Evolutionary conservation across 1,284 basidiomycete genomes (phyloP).

Genomic region (Takashimella koratensis): DNA sequence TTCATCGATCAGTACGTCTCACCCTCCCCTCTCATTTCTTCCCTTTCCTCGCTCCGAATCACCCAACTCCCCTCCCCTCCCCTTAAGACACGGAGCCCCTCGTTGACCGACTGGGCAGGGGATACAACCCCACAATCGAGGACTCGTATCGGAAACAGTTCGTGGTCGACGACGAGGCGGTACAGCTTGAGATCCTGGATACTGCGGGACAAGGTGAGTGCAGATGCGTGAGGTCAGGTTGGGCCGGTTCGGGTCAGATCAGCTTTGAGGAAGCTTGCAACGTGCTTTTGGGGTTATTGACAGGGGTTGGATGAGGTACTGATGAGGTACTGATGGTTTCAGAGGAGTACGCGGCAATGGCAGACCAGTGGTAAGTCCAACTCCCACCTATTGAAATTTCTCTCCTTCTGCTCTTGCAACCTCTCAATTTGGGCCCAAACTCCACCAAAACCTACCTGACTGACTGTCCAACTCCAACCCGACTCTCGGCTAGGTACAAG

Average conservation of each 20-base stretch:
- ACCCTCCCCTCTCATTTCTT: background rate
- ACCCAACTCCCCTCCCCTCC: constrained; percentile 11
- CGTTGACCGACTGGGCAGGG: constrained; percentile 12
- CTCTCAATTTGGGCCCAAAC: too few relatives aligned
- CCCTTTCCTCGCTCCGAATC: background rate
- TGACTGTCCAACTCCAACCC: too few relatives aligned
- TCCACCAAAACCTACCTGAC: too few relatives aligned
- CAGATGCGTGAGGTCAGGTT: background rate
- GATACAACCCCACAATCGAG: constrained; percentile 56
- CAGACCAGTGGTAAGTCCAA: constrained; percentile 59
- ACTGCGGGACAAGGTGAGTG: constrained; percentile 53
- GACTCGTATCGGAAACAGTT: constrained; percentile 53
- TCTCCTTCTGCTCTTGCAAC: too few relatives aligned
- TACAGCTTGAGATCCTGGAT: constrained; percentile 56
- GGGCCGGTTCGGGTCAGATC: background rate
- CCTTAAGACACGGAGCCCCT: background rate
- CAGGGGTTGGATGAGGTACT: too few relatives aligned
- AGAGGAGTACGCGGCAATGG: constrained; percentile 52
- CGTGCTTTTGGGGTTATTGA: too few relatives aligned
- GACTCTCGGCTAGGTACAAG: too few relatives aligned
- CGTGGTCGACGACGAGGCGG: constrained; percentile 57
- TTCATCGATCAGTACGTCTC: constrained; percentile 54
- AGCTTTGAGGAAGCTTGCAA: too few relatives aligned
- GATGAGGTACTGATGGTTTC: too few relatives aligned
- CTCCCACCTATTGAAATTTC: too few relatives aligned